Percentiles rank a stretch among this genome's conserved stretches.
These are phyloP conservation scores for Paramecium primaurelia DNA, from an alignment of 73 alveolate genomes.

Conservation along the genomic window DNA sequence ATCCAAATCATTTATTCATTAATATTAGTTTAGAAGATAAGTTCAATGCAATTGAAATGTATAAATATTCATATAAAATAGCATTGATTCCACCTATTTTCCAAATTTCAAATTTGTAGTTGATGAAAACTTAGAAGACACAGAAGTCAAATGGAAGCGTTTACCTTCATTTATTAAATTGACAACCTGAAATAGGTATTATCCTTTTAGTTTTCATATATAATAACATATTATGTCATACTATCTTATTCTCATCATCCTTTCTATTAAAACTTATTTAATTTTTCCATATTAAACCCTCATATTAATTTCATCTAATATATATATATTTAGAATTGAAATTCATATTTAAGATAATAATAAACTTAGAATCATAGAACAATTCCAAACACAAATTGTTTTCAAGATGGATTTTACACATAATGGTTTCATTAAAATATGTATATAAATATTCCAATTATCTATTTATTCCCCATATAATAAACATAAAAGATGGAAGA, in stretches of 20 bases:
- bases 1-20: slow-evolving; percentile 41
- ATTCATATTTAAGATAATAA: background rate
- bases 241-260: background rate
- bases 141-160: slow-evolving; percentile 30
- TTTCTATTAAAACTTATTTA: background rate
- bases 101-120: slow-evolving; percentile 5
- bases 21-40: background rate
- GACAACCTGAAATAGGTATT: background rate
- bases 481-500: background rate
- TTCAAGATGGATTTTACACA: no score
- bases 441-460: background rate
- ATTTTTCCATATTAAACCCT: background rate
- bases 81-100: background rate
- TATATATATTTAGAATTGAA: no score
- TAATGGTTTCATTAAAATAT: background rate
- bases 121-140: background rate
- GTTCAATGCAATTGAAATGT: slow-evolving; percentile 15
- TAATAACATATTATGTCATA: background rate
- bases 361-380: background rate
- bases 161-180: background rate
- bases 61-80: background rate
- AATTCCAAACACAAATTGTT: background rate
- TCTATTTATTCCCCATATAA: no score
- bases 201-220: background rate
- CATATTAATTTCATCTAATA: no score